These are phyloP conservation scores for Aspergillus diversus DNA, from an alignment of 495 filamentous ascomycete genomes.

Conservation along the genomic window DNA sequence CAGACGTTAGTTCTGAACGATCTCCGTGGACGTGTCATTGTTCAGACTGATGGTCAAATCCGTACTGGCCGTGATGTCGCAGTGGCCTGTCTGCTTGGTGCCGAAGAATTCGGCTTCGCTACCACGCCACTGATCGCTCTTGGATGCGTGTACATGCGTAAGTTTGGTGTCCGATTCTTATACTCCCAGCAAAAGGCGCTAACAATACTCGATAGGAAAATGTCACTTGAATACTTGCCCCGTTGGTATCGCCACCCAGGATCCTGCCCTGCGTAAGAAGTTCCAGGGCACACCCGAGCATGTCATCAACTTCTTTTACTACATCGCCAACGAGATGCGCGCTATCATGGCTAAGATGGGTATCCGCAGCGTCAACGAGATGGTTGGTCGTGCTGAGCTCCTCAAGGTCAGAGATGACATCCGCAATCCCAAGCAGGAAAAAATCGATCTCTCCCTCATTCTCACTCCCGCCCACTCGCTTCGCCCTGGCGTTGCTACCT, in stretches of 20 bases:
- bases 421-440: slow-evolving; percentile 84
- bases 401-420: slow-evolving; percentile 89
- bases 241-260: slow-evolving; percentile 96
- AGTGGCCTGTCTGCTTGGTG: slow-evolving; percentile 93
- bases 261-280: slow-evolving; percentile 92
- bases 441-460: slow-evolving; percentile 93
- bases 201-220: slow-evolving; percentile 34
- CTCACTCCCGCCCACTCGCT: slow-evolving; percentile 96
- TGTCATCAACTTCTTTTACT: slow-evolving; percentile 99
- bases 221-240: slow-evolving; percentile 83
- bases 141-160: slow-evolving; percentile 97
- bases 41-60: slow-evolving; percentile 97
- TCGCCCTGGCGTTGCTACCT: slow-evolving; percentile 93
- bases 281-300: slow-evolving; percentile 95
- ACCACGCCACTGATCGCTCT: slow-evolving; percentile 96
- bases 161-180: slow-evolving; percentile 35
- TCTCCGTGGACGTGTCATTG: slow-evolving; percentile 92
- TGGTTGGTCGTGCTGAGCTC: slow-evolving; percentile 92
- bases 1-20: slow-evolving; percentile 99
- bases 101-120: slow-evolving; percentile 98
- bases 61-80: slow-evolving; percentile 94
- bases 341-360: slow-evolving; percentile 98
- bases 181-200: slow-evolving; percentile 2
- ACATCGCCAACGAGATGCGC: slow-evolving; percentile 94
- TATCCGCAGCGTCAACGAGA: slow-evolving; percentile 95